A percentile compares a stretch with the other conserved stretches of the same genome.
Conservation (phyloP, 2,329 filamentous ascomycete species). For the Pleomassaria siparia region DNA sequence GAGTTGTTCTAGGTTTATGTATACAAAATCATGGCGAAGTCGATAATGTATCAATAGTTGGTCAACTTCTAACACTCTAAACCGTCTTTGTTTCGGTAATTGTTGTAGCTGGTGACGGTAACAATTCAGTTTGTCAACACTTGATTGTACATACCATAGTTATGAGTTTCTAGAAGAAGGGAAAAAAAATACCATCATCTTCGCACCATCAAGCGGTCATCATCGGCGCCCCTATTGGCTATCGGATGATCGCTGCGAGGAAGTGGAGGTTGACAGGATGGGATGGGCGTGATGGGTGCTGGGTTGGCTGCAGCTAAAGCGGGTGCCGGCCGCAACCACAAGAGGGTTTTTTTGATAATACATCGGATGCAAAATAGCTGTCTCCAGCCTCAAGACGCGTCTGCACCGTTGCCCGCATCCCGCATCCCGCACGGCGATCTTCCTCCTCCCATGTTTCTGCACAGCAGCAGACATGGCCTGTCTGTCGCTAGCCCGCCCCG, state of each 20-base stretch:
- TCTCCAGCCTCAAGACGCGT: slow-evolving; percentile 17
- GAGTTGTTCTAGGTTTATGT: no score
- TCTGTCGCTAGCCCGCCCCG: slow-evolving; percentile 34
- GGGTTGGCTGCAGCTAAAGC: slow-evolving; percentile 14
- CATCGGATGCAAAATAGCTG: neutral
- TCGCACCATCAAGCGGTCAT: neutral
- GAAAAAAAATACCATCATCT: no score
- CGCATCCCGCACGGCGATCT: slow-evolving; percentile 14
- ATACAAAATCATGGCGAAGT: no score
- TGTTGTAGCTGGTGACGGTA: no score
- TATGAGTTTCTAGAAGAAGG: no score
- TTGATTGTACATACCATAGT: no score
- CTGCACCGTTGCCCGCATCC: slow-evolving; percentile 15
- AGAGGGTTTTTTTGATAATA: slow-evolving; percentile 20
- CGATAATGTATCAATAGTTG: no score
- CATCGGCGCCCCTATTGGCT: neutral
- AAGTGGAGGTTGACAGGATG: neutral
- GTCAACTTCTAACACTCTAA: no score
- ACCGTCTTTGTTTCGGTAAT: no score
- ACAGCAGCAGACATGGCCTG: slow-evolving; percentile 32
- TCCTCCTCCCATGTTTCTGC: slow-evolving; percentile 16
- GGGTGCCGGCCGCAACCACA: slow-evolving; percentile 25
- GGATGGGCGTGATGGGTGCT: slow-evolving; percentile 1
- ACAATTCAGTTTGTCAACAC: no score
- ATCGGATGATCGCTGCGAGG: neutral